Percentiles rank a stretch among this genome's conserved stretches.
Conservation (phyloP, 2,329 filamentous ascomycete genomes). For the Colletotrichum sp. region DNA sequence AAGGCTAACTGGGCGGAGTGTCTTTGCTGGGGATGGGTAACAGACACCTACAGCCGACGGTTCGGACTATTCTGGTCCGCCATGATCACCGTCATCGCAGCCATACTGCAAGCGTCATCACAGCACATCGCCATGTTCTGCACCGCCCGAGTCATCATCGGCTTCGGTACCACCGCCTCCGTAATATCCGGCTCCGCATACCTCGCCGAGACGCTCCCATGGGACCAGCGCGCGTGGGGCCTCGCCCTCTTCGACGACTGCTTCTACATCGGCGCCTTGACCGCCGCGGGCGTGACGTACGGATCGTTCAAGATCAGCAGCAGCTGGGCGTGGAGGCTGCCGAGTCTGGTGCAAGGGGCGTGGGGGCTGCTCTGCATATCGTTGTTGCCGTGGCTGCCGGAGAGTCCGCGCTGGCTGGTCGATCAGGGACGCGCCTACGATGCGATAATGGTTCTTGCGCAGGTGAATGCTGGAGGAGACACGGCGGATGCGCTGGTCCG, state of each 20-base stretch:
- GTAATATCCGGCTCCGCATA: neutral
- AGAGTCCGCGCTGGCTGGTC: slow-evolving; percentile 1
- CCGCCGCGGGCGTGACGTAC: neutral
- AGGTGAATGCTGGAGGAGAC: neutral
- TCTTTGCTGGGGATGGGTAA: neutral
- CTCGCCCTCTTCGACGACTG: neutral
- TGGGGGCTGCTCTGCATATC: neutral
- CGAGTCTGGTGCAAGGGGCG: neutral
- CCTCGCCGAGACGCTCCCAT: neutral
- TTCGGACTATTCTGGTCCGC: neutral
- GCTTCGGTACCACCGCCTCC: neutral
- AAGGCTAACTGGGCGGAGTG: neutral
- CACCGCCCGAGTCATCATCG: neutral
- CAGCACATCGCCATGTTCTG: slow-evolving; percentile 11
- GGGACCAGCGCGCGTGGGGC: neutral
- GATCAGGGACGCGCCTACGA: neutral
- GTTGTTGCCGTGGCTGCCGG: neutral
- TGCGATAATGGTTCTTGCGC: neutral
- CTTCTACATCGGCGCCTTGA: neutral
- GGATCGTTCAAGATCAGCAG: neutral
- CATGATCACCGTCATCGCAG: neutral
- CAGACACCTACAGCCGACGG: neutral
- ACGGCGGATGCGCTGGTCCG: neutral
- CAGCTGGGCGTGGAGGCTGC: slow-evolving; percentile 4
- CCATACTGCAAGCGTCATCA: neutral